Evolutionary conservation across 176 grass and related monocot genomes (phyloP), one percentile per base, ranked within the genome.

Genomic region (Rhynchospora tenuis): DNA sequence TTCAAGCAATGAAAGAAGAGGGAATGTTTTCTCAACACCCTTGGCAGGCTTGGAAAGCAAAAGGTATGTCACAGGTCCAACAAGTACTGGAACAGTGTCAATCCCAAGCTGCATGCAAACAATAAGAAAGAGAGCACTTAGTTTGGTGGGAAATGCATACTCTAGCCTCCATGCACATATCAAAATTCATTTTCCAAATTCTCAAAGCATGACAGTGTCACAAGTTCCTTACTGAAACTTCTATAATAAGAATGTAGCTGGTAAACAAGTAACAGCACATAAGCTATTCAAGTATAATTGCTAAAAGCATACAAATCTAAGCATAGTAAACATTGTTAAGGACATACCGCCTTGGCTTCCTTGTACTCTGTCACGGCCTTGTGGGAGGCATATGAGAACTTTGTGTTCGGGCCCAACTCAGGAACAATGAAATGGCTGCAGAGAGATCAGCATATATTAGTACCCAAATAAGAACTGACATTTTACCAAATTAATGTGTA

Each of bases 291-390:
- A 11, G 44, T 19, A 55, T 19, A 55, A 12, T 77, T 29, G 26
- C 50, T 77, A 31, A 56, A 7, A 54, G 26, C 14, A 54, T 10
- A 9, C 15, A 77, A 31, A 74, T 52, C 46, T 74, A 74, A 56
- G 29, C 24, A 55, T 16, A 17, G 6, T 77, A 52, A 47, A 82
- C 15, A 27, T 51, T 50, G 44, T 15, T 54, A 16, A 67, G 42
- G 14, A 52, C 90, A 62, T 97, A 98, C 95, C 80, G 90, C 89
- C 86, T 94, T 98, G 56, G 95, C 95, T 83, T 98, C 95, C 90
- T 94, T 98, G 87, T 94, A 94, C 82, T 98, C 95, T 83, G 84
- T 88, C 11, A 98, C 92, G 76, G 95, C 90, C 90, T 98, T 98
- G 92, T 93, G 95, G 15, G 95, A 98, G 42, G 95, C 84, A 7